Conservation (phyloP, 371 early-diverging fungal species). For the Zopfochytrium polystomum region DNA sequence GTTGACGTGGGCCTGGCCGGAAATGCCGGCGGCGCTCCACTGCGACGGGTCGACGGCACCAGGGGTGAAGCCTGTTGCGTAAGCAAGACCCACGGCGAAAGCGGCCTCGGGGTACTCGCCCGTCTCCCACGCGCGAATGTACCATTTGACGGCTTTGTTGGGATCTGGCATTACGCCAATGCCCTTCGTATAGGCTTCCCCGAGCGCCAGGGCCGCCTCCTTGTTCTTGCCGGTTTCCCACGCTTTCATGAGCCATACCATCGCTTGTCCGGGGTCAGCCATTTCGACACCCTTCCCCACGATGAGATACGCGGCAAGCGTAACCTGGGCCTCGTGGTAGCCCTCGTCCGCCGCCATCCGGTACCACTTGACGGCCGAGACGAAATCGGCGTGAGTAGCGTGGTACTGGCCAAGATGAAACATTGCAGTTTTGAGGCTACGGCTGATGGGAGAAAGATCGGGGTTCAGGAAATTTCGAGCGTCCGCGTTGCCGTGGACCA, state of each 20-base stretch:
- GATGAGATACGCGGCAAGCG: conserved; percentile 30
- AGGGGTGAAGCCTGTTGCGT: conserved; percentile 32
- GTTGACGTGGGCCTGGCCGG: neutral
- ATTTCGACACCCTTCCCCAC: conserved; percentile 30
- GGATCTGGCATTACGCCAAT: conserved; percentile 30
- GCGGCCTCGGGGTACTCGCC: conserved; percentile 31
- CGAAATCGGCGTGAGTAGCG: conserved; percentile 23
- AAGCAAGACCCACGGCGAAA: conserved; percentile 30
- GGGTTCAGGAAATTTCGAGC: conserved; percentile 27
- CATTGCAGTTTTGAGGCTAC: conserved; percentile 17
- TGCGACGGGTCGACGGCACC: conserved; percentile 13
- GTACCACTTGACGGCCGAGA: conserved; percentile 29
- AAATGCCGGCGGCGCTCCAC: neutral
- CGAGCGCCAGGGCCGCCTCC: conserved; percentile 29
- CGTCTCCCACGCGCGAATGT: conserved; percentile 31
- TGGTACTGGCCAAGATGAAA: conserved; percentile 27
- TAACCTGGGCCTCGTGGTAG: conserved; percentile 31
- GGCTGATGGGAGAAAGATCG: conserved; percentile 13
- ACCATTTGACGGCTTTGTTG: conserved; percentile 30
- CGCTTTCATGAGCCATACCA: conserved; percentile 33
- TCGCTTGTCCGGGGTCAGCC: conserved; percentile 29
- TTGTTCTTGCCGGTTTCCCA: conserved; percentile 28
- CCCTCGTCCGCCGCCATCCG: conserved; percentile 22
- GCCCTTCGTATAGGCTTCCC: conserved; percentile 30
- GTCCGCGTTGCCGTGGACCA: conserved; percentile 21